phyloP scores from a whole-genome alignment of 345 rosid species.

The Eucalyptus caleyi region DNA sequence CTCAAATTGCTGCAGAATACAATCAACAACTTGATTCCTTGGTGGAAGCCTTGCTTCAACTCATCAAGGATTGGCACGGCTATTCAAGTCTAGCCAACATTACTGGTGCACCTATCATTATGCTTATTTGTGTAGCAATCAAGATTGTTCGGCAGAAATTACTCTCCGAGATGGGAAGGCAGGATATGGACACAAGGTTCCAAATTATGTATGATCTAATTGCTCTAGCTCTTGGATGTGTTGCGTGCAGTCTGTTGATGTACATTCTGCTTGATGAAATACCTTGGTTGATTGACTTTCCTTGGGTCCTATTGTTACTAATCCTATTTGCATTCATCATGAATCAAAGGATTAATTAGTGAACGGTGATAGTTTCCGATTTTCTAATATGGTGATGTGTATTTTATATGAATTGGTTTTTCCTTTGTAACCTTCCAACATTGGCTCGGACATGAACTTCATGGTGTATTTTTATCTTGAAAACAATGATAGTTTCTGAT shows the following conservation, averaged over 20 bases:
- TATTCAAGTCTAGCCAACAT: too few species aligned
- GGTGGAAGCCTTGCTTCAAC: too few species aligned
- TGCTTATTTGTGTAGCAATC: too few species aligned
- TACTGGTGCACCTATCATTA: too few species aligned
- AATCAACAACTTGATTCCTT: too few species aligned
- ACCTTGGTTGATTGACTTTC: neutral
- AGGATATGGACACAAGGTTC: neutral
- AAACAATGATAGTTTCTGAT: neutral
- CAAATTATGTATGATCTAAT: neutral
- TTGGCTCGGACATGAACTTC: neutral
- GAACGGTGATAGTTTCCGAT: neutral
- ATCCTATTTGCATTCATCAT: neutral
- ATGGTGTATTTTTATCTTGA: neutral
- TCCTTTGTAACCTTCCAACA: neutral
- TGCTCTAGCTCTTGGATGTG: neutral
- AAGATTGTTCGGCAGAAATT: too few species aligned
- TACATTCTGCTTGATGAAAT: too few species aligned
- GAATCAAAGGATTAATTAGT: neutral
- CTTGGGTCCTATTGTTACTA: neutral
- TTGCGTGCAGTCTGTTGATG: neutral
- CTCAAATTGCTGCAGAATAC: too few species aligned
- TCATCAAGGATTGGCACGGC: too few species aligned
- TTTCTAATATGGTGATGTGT: neutral
- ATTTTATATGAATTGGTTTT: too few species aligned
- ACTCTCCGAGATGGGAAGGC: neutral